Percentiles rank a stretch among this genome's conserved stretches.
Conservation (phyloP, 306 rosid species). For the Neltuma alba region DNA sequence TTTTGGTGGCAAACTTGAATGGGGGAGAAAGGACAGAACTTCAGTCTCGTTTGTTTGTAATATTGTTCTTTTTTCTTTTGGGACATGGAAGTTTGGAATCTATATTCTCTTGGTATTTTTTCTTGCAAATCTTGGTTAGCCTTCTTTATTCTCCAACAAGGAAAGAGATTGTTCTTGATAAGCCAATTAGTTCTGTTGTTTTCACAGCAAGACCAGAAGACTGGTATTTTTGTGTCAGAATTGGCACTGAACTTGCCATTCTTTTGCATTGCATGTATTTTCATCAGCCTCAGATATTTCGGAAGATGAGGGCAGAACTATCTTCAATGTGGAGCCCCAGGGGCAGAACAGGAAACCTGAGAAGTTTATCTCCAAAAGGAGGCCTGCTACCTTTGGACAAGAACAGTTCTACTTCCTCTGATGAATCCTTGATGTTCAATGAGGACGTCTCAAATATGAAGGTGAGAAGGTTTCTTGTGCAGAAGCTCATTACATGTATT, state of each 20-base stretch:
- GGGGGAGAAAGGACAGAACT: not conserved
- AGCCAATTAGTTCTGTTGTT: not conserved
- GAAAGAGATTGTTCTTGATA: not conserved
- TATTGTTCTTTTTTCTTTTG: not conserved
- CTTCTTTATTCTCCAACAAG: not conserved
- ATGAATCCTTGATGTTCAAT: conserved; percentile 50
- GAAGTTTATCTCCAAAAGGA: conserved; percentile 56
- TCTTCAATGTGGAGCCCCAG: conserved; percentile 90
- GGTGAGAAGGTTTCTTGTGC: conserved; percentile 45
- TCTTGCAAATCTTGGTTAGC: not conserved
- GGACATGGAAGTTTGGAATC: not conserved
- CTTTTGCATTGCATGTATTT: conserved; percentile 38
- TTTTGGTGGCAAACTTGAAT: not conserved
- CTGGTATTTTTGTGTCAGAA: conserved; percentile 16
- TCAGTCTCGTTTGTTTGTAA: not conserved
- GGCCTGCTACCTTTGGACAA: conserved; percentile 46
- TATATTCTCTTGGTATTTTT: not conserved
- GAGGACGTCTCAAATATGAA: conserved; percentile 74
- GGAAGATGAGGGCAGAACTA: conserved; percentile 82
- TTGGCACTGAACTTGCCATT: conserved; percentile 14
- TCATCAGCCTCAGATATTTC: conserved; percentile 86
- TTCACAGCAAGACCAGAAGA: not conserved
- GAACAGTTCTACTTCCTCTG: conserved; percentile 44
- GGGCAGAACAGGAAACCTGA: conserved; percentile 56
- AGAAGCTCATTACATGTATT: conserved; percentile 14